Conservation (phyloP, 305 asterid species). For the Fraxinus floribunda region DNA sequence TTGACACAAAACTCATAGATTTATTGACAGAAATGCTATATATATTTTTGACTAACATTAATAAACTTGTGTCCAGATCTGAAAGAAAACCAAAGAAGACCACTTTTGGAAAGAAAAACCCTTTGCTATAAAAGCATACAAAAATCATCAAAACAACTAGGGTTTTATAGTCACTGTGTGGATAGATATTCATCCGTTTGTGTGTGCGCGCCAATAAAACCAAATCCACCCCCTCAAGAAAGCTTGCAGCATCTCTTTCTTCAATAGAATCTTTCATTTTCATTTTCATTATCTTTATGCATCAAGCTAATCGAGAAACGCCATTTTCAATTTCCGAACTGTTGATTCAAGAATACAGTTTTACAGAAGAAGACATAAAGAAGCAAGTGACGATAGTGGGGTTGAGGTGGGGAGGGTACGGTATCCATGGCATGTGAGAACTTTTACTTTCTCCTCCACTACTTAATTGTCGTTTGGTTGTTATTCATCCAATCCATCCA, state of each 20-base stretch:
- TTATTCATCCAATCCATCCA: neutral
- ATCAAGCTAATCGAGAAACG: neutral
- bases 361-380: neutral
- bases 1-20: neutral
- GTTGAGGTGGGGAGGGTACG: neutral
- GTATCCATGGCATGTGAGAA: neutral
- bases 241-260: neutral
- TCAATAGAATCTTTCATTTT: neutral
- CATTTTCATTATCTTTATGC: neutral
- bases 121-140: neutral
- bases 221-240: neutral
- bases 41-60: neutral
- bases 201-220: neutral
- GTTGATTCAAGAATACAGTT: neutral
- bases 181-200: neutral
- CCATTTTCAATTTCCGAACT: neutral
- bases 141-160: neutral
- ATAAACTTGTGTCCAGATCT: constrained; percentile 12
- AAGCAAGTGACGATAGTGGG: neutral
- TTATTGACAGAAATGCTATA: neutral
- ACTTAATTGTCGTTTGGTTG: neutral
- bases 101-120: constrained; percentile 2
- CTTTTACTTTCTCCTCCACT: neutral
- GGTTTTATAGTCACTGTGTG: neutral
- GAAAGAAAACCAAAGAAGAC: constrained; percentile 2